Base-by-base conservation (phyloP, 1,284 basidiomycete species). In the Tilletia indica region DNA sequence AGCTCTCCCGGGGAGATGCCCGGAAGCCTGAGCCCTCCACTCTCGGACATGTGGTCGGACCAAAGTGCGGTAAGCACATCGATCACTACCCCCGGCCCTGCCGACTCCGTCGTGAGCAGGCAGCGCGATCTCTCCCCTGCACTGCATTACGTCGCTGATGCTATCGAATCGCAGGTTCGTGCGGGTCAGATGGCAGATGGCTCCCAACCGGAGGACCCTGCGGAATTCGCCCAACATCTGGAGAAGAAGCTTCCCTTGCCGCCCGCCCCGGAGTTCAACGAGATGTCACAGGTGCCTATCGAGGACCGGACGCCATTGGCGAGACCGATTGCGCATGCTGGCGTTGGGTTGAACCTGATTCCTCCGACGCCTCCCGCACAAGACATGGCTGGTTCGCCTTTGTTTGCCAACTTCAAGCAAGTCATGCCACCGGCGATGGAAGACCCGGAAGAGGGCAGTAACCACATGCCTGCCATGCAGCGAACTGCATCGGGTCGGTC, bases 361-460 rank as follows among this genome's bases (percentile, higher is more conserved):
- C 80, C 80, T 9, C 80, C 80, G 14, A 82, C 80, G 3, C 79
- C 80, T 4, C 80, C 80, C 34, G 79, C 79, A 14, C 42, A 76
- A 49, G 79, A 78, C 56, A 8, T 39, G 12, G 16, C 31, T 25
- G 51, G n/a, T 42, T 51, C 47, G 48, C 47, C 47, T 6, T 42
- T 68, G 14, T 68, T 21, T 45, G 38, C 42, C 19, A 48, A 14
- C 39, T 49, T 48, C 67, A 68, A 68, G 47, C 67, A 47, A 8
- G 38, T n/a, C 9, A 34, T 68, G 39, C 67, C 67, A 11, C 16
- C 21, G 42, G 12, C 42, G 31, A 34, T 16, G 48, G 48, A 47
- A n/a, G 48, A 9, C 14, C 12, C 25, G n/a, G 54, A 45, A 47
- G 42, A 67, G 56, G 36, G 6, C 12, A 6, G 14, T 16, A 21